phyloP scores from a whole-genome alignment of 2,329 filamentous ascomycete genomes.

The Penicillium sp. region DNA sequence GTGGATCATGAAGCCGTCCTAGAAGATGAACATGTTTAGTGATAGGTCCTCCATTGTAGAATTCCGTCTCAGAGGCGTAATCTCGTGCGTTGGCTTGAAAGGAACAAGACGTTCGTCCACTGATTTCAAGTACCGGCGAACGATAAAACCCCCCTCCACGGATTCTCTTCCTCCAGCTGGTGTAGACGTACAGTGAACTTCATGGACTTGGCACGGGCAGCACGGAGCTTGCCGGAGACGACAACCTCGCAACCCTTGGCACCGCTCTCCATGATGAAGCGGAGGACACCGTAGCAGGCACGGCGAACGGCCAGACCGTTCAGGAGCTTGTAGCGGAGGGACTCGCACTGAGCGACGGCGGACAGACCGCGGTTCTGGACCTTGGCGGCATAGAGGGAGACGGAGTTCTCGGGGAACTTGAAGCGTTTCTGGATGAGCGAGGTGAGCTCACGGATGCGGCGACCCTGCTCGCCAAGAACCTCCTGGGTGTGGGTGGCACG shows the following conservation, averaged over 20 bases:
- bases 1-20: constrained; percentile 99
- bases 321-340: constrained; percentile 99
- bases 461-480: constrained; percentile 99
- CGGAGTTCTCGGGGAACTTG: constrained; percentile 99
- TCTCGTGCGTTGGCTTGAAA: neutral
- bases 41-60: neutral
- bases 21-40: constrained; percentile 10
- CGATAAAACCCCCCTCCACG: neutral
- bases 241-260: constrained; percentile 99
- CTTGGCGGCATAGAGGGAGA: constrained; percentile 99
- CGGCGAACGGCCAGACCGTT: constrained; percentile 98
- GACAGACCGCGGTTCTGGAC: constrained; percentile 99
- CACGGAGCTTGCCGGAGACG: constrained; percentile 97
- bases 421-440: constrained; percentile 99
- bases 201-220: constrained; percentile 99
- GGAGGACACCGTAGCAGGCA: constrained; percentile 99
- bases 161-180: neutral
- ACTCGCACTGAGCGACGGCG: constrained; percentile 99
- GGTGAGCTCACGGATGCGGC: constrained; percentile 99
- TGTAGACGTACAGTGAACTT: constrained; percentile 85
- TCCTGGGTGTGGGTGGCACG: constrained; percentile 99
- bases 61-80: neutral
- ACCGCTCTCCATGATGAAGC: constrained; percentile 99
- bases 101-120: neutral
- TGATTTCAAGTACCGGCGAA: neutral